Evolutionary conservation across 805 yeast species (phyloP).

Genomic region (Suhomyces xylopsoci): DNA sequence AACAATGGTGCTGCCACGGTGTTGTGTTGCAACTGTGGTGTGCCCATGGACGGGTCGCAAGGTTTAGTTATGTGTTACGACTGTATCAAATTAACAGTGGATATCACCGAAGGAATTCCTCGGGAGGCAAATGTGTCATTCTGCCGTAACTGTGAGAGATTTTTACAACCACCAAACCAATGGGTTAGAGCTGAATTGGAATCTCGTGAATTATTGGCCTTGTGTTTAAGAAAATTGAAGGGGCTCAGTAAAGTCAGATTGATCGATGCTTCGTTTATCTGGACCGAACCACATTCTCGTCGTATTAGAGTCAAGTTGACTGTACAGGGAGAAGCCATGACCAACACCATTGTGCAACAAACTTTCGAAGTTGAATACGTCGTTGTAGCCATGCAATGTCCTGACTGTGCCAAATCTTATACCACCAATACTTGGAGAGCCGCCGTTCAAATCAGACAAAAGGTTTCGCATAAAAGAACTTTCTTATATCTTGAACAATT

Average conservation of each 20-base stretch:
- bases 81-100: slow-evolving; percentile 90
- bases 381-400: slow-evolving; percentile 94
- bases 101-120: slow-evolving; percentile 87
- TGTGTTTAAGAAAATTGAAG: slow-evolving; percentile 82
- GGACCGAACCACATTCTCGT: slow-evolving; percentile 99
- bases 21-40: slow-evolving; percentile 97
- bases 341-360: slow-evolving; percentile 89
- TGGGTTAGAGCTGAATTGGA: slow-evolving; percentile 92
- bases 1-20: slow-evolving; percentile 65
- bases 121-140: slow-evolving; percentile 91
- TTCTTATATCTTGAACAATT: slow-evolving; percentile 93
- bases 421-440: slow-evolving; percentile 99
- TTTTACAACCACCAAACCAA: slow-evolving; percentile 89
- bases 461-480: slow-evolving; percentile 95
- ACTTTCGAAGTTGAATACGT: slow-evolving; percentile 90
- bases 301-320: slow-evolving; percentile 88
- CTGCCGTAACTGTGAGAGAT: slow-evolving; percentile 96
- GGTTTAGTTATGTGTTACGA: slow-evolving; percentile 96
- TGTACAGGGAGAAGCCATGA: slow-evolving; percentile 95
- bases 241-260: slow-evolving; percentile 84
- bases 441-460: slow-evolving; percentile 94
- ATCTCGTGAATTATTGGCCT: slow-evolving; percentile 86
- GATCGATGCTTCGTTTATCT: slow-evolving; percentile 89
- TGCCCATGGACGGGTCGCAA: slow-evolving; percentile 92
- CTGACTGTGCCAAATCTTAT: slow-evolving; percentile 96